phyloP scores from a whole-genome alignment of 768 basidiomycete species.

The Serendipita sp. region DNA sequence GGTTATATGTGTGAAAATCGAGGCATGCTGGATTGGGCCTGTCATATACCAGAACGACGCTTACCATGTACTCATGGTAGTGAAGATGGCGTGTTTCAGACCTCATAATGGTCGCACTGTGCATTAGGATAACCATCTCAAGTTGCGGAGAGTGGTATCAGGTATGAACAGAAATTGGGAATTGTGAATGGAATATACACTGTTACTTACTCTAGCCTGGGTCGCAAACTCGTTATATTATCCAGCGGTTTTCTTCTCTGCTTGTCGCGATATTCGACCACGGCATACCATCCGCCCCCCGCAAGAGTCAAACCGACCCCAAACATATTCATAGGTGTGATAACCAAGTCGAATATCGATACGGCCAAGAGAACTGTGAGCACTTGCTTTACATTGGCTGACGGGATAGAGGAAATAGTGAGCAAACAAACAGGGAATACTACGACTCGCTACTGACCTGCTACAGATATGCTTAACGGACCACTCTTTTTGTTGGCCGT shows the following conservation, averaged over 20 bases:
- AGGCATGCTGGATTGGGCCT: no score
- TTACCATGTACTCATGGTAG: no score
- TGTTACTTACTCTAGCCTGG: no score
- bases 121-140: no score
- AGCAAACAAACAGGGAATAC: background rate
- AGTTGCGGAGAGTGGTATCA: no score
- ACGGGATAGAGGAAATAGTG: background rate
- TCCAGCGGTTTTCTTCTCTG: background rate
- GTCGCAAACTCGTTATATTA: no score
- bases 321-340: conserved; percentile 60
- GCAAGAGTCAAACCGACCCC: conserved; percentile 73
- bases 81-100: no score
- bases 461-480: conserved; percentile 80
- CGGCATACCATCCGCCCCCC: conserved; percentile 63
- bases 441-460: conserved; percentile 32
- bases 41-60: no score
- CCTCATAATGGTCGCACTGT: no score
- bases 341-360: conserved; percentile 62
- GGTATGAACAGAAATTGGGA: background rate
- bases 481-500: conserved; percentile 90
- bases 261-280: conserved; percentile 35
- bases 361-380: conserved; percentile 78
- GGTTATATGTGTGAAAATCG: no score
- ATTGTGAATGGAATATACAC: no score
- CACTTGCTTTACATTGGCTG: conserved; percentile 87